A percentile compares a stretch with the other conserved stretches of the same genome.
These are phyloP conservation scores for Emergomyces orientalis DNA, from an alignment of 2,329 filamentous ascomycete genomes.

Conservation along the genomic window DNA sequence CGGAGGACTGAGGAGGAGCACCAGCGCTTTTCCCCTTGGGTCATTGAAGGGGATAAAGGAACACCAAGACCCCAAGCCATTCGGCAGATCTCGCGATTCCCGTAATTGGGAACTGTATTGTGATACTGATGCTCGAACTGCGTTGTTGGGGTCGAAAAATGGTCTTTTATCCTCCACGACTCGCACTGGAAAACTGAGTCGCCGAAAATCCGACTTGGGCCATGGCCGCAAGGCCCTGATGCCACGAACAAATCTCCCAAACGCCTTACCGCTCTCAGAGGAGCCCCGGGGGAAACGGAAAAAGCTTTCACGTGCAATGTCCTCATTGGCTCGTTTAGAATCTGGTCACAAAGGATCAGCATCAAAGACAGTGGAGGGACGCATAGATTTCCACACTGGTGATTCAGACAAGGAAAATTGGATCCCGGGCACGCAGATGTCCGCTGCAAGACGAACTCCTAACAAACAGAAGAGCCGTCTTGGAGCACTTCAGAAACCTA, in stretches of 20 bases:
- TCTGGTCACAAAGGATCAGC: constrained; percentile 27
- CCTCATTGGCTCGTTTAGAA: constrained; percentile 55
- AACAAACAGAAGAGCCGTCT: constrained; percentile 21
- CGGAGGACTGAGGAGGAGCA: constrained; percentile 57
- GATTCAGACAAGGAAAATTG: constrained; percentile 98
- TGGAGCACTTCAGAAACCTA: constrained; percentile 39
- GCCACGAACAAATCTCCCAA: constrained; percentile 35
- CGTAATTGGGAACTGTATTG: constrained; percentile 88
- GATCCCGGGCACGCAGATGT: constrained; percentile 42
- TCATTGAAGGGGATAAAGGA: constrained; percentile 45
- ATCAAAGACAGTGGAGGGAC: constrained; percentile 15
- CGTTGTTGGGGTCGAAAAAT: constrained; percentile 69
- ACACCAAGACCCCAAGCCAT: constrained; percentile 39
- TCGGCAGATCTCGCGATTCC: constrained; percentile 75
- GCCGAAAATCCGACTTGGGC: constrained; percentile 50
- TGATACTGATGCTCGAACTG: constrained; percentile 68
- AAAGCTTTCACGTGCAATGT: constrained; percentile 52
- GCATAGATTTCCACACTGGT: constrained; percentile 38
- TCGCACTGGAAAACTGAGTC: constrained; percentile 55
- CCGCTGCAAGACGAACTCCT: constrained; percentile 30
- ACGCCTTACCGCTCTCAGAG: constrained; percentile 44
- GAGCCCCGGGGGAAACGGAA: constrained; percentile 46
- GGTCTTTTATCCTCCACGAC: constrained; percentile 63
- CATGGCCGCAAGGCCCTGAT: constrained; percentile 37
- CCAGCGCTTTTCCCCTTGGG: constrained; percentile 54